A percentile compares a stretch with the other conserved stretches of the same genome.
Evolutionary conservation across 345 rosid species (phyloP).

Genomic region (Barbarea vulgaris): DNA sequence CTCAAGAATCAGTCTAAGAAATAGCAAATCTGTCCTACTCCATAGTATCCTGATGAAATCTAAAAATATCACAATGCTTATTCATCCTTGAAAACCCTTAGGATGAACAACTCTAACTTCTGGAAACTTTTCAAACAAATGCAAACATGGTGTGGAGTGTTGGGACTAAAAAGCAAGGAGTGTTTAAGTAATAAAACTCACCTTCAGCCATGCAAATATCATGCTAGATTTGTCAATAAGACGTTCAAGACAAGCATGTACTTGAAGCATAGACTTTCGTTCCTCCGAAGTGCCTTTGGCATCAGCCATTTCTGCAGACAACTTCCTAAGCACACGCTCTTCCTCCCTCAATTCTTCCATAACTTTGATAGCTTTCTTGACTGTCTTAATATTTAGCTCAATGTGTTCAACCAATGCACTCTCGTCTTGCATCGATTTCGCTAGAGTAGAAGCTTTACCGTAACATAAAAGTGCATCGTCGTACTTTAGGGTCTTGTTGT

Average conservation of each 20-base stretch:
- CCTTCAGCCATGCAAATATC: conserved; percentile 80
- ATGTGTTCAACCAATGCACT: conserved; percentile 66
- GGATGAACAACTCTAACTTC: conserved; percentile 7
- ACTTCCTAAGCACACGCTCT: conserved; percentile 82
- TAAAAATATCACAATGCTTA: conserved; percentile 16
- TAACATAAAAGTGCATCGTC: conserved; percentile 76
- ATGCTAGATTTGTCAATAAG: conserved; percentile 79
- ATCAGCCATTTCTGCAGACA: conserved; percentile 52
- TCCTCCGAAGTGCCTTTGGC: conserved; percentile 67
- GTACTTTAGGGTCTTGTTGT: conserved; percentile 72
- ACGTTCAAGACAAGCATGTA: conserved; percentile 63
- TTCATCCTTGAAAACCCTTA: conserved; percentile 4
- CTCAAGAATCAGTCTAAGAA: neutral
- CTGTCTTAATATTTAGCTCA: conserved; percentile 60
- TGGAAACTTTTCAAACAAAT: conserved; percentile 18
- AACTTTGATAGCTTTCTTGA: conserved; percentile 66
- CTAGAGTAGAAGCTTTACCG: conserved; percentile 70
- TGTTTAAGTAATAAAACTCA: conserved; percentile 35
- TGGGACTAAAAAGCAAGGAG: neutral
- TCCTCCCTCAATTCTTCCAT: conserved; percentile 73
- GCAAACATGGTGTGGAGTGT: conserved; percentile 20
- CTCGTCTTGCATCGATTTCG: conserved; percentile 95
- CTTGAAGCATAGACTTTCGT: conserved; percentile 67
- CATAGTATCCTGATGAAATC: conserved; percentile 4
- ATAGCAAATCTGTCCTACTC: conserved; percentile 13